Base-by-base conservation (phyloP, 192 early-diverging fungal species). In the Thamnidium elegans region DNA sequence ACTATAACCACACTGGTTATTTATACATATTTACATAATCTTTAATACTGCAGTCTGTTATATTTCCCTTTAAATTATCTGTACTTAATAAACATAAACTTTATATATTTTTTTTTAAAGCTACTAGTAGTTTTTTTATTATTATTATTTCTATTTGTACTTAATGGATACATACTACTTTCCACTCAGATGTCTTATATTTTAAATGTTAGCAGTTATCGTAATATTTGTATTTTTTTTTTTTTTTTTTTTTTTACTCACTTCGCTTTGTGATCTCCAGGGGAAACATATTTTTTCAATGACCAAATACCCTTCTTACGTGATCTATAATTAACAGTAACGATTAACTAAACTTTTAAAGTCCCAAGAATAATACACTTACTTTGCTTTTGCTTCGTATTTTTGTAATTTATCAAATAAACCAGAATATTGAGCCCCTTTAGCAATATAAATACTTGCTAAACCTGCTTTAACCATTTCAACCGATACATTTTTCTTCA, bases 381-480 rank as follows among this genome's bases (percentile, higher is more conserved):
- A 84, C 86, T 74, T 83, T 69, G 87, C 87, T 47, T 69, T 63
- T 9, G 56, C 56, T 55, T 84, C 78, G 0, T 79, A 67, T 42
- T 72, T 70, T 58, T 81, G 53, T 17, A 89, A 74, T 31, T 75
- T 47, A 7, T 69, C 47, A 11, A 80, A 51, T 52, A 78, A 64
- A 2, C 71, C 78, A 9, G 73, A 84, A 59, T 89, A 87, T 59
- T 86, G 73, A 3, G 82, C 83, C 19, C 85, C 85, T 19, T 75
- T 72, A 47, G 78, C 73, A 30, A 72, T 68, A 63, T 89, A 89
- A 23, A 89, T 65, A 21, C 78, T 80, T 23, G 80, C 87, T 58
- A 73, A 73, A 9, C 87, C 87, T 9, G 69, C 63, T 63, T 80
- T 72, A 3, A 87, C 68, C 81, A 89, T 82, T 43, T 86, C 81